A percentile compares a stretch with the other conserved stretches of the same genome.
Evolutionary conservation across 75 land plant genomes (phyloP).

Genomic region (Larix kaempferi): DNA sequence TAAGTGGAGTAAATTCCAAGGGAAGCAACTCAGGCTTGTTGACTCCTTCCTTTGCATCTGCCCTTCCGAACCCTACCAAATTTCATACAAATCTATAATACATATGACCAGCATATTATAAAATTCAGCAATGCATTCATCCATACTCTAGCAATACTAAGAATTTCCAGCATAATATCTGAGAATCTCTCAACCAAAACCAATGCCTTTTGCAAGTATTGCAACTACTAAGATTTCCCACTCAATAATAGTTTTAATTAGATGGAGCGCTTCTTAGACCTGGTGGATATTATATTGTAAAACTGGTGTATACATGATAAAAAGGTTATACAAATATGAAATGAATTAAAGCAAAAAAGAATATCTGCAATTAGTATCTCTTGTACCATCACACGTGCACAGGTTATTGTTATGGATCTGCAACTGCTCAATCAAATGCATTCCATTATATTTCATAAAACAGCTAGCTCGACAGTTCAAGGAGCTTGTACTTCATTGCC

Average conservation of each 20-base stretch:
- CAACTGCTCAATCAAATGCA: background rate
- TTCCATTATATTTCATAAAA: background rate
- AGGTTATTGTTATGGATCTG: background rate
- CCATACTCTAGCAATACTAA: background rate
- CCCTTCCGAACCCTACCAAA: slow-evolving; percentile 41
- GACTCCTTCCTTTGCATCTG: slow-evolving; percentile 81
- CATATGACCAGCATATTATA: background rate
- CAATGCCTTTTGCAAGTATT: background rate
- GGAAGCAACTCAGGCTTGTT: slow-evolving; percentile 97
- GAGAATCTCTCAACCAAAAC: background rate
- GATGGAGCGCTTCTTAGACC: background rate
- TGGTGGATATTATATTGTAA: background rate
- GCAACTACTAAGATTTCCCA: background rate
- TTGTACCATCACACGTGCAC: background rate
- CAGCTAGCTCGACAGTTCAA: background rate
- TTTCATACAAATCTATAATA: background rate
- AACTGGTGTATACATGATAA: too few species aligned
- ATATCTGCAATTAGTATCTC: background rate
- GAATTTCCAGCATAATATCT: background rate
- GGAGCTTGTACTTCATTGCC: background rate
- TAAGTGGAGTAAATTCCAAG: slow-evolving; percentile 82
- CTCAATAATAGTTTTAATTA: background rate
- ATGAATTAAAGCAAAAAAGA: background rate
- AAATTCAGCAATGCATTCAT: background rate
- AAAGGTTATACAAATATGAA: background rate